phyloP scores from a whole-genome alignment of 352 stramenopile genomes.

The Phytopythium aichiense region DNA sequence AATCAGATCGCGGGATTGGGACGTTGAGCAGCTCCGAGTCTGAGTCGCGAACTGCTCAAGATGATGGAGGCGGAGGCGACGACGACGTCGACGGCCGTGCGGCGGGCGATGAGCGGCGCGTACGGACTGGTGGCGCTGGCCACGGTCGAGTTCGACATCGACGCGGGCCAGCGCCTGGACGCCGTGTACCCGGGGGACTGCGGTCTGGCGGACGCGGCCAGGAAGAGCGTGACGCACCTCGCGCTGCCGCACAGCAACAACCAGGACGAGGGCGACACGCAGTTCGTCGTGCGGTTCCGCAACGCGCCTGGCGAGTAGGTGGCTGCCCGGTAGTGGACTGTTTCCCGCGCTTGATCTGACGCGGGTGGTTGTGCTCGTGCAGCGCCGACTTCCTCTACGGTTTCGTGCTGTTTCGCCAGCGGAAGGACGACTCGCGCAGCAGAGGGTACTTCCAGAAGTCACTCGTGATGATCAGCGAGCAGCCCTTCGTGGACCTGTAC shows the following conservation, averaged over 20 bases:
- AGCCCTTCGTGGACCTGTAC: constrained; percentile 77
- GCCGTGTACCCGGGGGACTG: constrained; percentile 46
- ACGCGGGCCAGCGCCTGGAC: constrained; percentile 70
- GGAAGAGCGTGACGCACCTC: constrained; percentile 68
- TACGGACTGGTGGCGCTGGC: constrained; percentile 63
- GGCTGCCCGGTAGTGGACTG: neutral
- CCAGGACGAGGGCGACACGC: constrained; percentile 82
- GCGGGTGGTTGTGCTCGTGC: constrained; percentile 4
- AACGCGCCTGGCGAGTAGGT: constrained; percentile 28
- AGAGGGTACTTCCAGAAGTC: constrained; percentile 85
- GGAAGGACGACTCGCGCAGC: constrained; percentile 58
- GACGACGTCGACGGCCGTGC: no score
- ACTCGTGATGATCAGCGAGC: constrained; percentile 69
- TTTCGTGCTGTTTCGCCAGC: constrained; percentile 84
- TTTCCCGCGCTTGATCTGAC: neutral
- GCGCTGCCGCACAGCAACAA: constrained; percentile 86
- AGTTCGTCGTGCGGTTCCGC: constrained; percentile 77
- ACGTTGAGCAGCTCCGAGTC: neutral
- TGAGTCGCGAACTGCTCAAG: neutral
- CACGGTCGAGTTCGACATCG: constrained; percentile 81
- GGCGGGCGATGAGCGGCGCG: neutral
- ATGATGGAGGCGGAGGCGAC: neutral
- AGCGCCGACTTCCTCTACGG: constrained; percentile 58
- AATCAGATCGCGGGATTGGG: neutral
- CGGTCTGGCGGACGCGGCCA: constrained; percentile 40